These are phyloP conservation scores for Scheffersomyces parashehatae DNA, from an alignment of 1,139 yeast genomes.

Conservation along the genomic window DNA sequence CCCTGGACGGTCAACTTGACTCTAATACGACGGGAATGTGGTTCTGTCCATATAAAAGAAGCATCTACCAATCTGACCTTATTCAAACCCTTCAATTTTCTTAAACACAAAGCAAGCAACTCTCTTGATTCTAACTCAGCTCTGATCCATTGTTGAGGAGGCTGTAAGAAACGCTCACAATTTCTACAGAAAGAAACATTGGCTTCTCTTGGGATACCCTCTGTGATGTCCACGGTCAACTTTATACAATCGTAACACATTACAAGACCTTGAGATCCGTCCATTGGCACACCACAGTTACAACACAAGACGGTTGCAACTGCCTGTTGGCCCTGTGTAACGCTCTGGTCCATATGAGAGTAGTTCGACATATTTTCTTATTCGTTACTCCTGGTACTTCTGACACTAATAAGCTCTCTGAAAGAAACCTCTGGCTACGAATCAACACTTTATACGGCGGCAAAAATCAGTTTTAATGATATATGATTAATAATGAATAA, in stretches of 20 bases:
- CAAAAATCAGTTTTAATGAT: neutral
- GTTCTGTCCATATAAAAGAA: conserved; percentile 97
- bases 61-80: conserved; percentile 93
- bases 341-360: conserved; percentile 39
- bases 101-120: conserved; percentile 82
- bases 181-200: conserved; percentile 91
- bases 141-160: conserved; percentile 90
- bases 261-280: conserved; percentile 88
- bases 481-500: neutral
- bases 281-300: conserved; percentile 98
- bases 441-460: neutral
- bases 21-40: conserved; percentile 93
- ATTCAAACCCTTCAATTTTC: conserved; percentile 83
- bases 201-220: conserved; percentile 94
- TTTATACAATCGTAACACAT: conserved; percentile 98
- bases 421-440: no score
- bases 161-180: conserved; percentile 94
- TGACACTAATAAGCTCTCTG: no score
- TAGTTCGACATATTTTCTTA: conserved; percentile 45
- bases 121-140: conserved; percentile 94
- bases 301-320: conserved; percentile 93
- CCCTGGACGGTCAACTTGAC: conserved; percentile 94
- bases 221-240: conserved; percentile 89
- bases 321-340: conserved; percentile 21
- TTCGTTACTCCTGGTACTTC: no score